A percentile compares a stretch with the other conserved stretches of the same genome.
Conservation (phyloP, 2,329 filamentous ascomycete genomes). For the Rhinocladiella similis region DNA sequence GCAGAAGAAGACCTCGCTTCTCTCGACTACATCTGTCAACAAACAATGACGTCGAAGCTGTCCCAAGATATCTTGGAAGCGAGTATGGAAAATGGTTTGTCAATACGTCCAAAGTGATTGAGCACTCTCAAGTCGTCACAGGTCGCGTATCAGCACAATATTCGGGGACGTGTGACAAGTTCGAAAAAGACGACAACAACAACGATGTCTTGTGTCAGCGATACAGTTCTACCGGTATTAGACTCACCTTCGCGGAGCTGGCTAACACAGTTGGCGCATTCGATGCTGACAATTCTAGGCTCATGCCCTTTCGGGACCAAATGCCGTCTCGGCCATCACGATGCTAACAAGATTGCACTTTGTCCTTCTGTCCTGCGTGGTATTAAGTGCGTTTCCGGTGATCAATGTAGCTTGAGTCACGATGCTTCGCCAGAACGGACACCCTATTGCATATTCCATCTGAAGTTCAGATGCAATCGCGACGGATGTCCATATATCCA, state of each 20-base stretch:
- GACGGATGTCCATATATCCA: constrained; percentile 84
- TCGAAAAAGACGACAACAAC: background rate
- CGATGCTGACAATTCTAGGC: constrained; percentile 56
- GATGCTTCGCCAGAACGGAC: constrained; percentile 79
- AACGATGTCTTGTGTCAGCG: constrained; percentile 1
- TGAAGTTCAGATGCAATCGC: constrained; percentile 87
- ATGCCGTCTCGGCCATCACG: constrained; percentile 75
- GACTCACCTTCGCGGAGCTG: background rate
- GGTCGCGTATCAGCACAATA: background rate
- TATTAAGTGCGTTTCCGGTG: constrained; percentile 73
- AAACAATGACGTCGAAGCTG: background rate
- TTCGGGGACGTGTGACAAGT: background rate
- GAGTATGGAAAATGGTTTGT: background rate
- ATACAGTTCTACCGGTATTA: constrained; percentile 15
- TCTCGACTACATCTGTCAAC: background rate
- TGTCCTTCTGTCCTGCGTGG: constrained; percentile 86
- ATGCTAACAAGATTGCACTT: constrained; percentile 80
- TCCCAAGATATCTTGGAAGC: background rate
- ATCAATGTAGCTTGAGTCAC: constrained; percentile 87
- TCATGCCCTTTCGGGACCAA: constrained; percentile 77
- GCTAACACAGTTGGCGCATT: no score
- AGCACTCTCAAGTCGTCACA: constrained; percentile 3
- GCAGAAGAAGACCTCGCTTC: background rate
- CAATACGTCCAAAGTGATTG: background rate
- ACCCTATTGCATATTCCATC: constrained; percentile 85